A percentile compares a stretch with the other conserved stretches of the same genome.
phyloP scores from a whole-genome alignment of 768 basidiomycete species.

The Russula compacta region DNA sequence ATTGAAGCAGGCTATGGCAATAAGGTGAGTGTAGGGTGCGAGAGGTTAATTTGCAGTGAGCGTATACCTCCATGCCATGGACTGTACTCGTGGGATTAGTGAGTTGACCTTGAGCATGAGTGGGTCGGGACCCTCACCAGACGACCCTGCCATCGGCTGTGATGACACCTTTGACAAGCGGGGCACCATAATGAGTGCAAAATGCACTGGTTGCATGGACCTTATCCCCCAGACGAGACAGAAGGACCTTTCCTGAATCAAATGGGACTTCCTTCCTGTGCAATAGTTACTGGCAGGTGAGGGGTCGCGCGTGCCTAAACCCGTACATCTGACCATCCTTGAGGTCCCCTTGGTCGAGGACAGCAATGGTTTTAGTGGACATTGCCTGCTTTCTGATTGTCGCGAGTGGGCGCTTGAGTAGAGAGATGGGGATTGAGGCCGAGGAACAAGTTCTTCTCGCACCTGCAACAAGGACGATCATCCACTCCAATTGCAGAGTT shows the following conservation, averaged over 20 bases:
- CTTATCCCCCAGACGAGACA: constrained; percentile 67
- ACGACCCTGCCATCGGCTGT: constrained; percentile 70
- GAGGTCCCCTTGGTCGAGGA: constrained; percentile 39
- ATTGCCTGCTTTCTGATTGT: constrained; percentile 19
- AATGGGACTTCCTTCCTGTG: constrained; percentile 77
- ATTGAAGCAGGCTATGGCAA: constrained; percentile 69
- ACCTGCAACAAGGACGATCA: not conserved
- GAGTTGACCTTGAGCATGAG: not conserved
- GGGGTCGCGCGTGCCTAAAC: not conserved
- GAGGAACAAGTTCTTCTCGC: not conserved
- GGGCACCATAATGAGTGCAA: constrained; percentile 91
- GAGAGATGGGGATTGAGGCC: not conserved
- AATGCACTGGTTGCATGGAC: constrained; percentile 73
- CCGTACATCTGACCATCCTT: constrained; percentile 48
- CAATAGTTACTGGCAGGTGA: not conserved
- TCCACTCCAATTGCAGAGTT: too few species aligned
- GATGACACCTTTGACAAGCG: constrained; percentile 73
- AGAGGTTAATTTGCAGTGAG: not conserved
- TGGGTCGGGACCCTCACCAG: constrained; percentile 40
- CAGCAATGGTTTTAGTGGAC: constrained; percentile 38
- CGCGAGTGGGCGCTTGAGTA: not conserved
- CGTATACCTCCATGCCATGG: constrained; percentile 80
- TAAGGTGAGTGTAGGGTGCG: not conserved
- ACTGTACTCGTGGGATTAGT: constrained; percentile 28
- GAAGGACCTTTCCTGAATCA: constrained; percentile 65